phyloP scores from a whole-genome alignment of 495 filamentous ascomycete genomes.

The Immersiella caudata region DNA sequence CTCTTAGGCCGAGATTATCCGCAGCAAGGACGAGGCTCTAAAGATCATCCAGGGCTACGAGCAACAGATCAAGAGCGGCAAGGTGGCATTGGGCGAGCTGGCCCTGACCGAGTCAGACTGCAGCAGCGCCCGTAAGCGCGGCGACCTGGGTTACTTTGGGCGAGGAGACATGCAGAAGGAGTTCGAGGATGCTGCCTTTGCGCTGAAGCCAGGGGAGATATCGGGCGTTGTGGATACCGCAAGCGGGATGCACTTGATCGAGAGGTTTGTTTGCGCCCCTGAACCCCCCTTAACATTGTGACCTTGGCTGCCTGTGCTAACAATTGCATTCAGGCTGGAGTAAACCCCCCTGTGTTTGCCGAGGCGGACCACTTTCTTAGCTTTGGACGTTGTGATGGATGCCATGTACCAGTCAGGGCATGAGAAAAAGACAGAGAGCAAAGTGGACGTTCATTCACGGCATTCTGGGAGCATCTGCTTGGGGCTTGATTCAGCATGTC shows the following conservation, averaged over 20 bases:
- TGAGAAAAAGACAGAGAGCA: neutral
- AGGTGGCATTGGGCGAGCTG: conserved; percentile 71
- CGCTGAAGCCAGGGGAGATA: conserved; percentile 79
- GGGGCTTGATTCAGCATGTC: conserved; percentile 1
- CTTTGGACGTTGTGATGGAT: neutral
- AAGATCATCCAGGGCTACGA: conserved; percentile 74
- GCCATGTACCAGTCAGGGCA: conserved; percentile 11
- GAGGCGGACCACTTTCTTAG: too few species aligned
- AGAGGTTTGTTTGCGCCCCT: conserved; percentile 65
- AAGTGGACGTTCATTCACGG: conserved; percentile 5
- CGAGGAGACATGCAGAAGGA: conserved; percentile 97
- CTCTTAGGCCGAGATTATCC: conserved; percentile 70
- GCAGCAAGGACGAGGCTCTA: conserved; percentile 84
- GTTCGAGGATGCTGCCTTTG: conserved; percentile 94
- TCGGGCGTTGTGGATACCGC: conserved; percentile 86
- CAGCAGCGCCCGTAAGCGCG: conserved; percentile 89
- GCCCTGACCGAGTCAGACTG: conserved; percentile 91
- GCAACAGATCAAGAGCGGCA: conserved; percentile 68
- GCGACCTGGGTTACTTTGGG: conserved; percentile 94
- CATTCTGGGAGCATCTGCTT: neutral
- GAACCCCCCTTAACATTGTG: neutral
- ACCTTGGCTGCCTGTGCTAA: conserved; percentile 15
- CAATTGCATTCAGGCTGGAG: conserved; percentile 9
- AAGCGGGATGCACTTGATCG: conserved; percentile 94
- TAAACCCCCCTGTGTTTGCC: neutral